Evolutionary conservation across 1,139 yeast genomes (phyloP).

Genomic region (Kodamaea derodonti): DNA sequence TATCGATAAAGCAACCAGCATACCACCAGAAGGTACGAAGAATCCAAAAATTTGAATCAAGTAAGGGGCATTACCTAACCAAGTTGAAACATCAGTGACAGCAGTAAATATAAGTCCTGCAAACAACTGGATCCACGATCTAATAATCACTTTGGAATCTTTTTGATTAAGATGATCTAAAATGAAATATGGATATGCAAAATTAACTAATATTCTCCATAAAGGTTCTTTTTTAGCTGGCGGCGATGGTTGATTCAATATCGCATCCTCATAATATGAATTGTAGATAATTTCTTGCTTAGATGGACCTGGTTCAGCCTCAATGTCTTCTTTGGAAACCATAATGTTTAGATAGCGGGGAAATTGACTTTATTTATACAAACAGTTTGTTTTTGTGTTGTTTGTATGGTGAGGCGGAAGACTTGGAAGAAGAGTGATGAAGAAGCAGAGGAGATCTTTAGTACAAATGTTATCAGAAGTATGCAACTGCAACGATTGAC

Average conservation of each 20-base stretch:
- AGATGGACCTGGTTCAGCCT: not conserved
- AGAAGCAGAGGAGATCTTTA: no score
- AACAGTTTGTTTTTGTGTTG: no score
- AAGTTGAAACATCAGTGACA: slow-evolving; percentile 21
- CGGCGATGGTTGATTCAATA: slow-evolving; percentile 1
- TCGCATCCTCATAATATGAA: slow-evolving; percentile 4
- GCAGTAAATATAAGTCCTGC: slow-evolving; percentile 22
- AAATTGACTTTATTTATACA: no score
- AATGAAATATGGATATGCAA: slow-evolving; percentile 22
- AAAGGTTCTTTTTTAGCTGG: slow-evolving; percentile 6
- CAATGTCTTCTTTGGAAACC: no score
- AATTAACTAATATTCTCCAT: slow-evolving; percentile 12
- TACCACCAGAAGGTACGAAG: slow-evolving; percentile 27
- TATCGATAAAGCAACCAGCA: slow-evolving; percentile 19
- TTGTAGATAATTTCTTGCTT: slow-evolving; percentile 2
- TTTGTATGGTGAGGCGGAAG: no score
- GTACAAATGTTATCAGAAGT: no score
- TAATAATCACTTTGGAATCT: slow-evolving; percentile 23
- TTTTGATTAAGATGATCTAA: slow-evolving; percentile 23
- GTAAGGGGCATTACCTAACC: slow-evolving; percentile 32
- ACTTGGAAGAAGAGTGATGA: no score
- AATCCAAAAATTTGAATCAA: slow-evolving; percentile 28
- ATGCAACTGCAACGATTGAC: no score
- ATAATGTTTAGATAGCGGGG: no score
- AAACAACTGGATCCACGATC: slow-evolving; percentile 32